Evolutionary conservation across 768 basidiomycete species (phyloP).

Genomic region (Rhodotorula toruloides): DNA sequence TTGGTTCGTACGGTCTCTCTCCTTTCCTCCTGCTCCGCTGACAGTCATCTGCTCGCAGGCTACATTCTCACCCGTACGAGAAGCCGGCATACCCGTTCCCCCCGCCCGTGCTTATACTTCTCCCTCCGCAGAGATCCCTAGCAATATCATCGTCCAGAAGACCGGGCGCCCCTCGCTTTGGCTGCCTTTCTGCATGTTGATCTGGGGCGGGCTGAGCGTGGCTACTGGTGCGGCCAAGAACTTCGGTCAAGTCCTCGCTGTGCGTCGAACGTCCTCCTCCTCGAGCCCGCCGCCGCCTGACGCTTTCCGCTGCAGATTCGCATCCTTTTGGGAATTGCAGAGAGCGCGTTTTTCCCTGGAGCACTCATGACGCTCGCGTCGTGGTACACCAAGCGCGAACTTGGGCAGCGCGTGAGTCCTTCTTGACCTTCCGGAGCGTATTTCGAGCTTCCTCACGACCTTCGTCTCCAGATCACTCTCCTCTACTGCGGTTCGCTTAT

Average conservation of each 20-base stretch:
- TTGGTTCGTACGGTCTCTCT: not conserved
- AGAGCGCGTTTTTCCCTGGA: slow-evolving; percentile 1
- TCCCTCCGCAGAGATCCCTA: slow-evolving; percentile 28
- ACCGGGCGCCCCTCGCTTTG: slow-evolving; percentile 45
- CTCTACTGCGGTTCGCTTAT: slow-evolving; percentile 63
- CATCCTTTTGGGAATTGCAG: not conserved
- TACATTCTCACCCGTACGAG: slow-evolving; percentile 32
- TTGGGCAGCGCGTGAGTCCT: slow-evolving; percentile 65
- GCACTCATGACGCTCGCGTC: not conserved
- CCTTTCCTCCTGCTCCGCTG: not conserved
- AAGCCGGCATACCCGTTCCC: not conserved
- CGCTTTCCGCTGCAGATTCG: slow-evolving; percentile 43
- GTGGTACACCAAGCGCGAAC: slow-evolving; percentile 68
- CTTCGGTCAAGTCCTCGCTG: slow-evolving; percentile 48
- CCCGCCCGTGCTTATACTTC: not conserved
- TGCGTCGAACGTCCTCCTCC: slow-evolving; percentile 58
- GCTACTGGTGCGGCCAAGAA: slow-evolving; percentile 53
- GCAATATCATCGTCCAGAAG: slow-evolving; percentile 45
- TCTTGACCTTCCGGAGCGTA: not conserved
- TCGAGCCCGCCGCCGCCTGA: slow-evolving; percentile 6
- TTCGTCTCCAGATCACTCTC: not conserved
- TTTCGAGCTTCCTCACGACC: not conserved
- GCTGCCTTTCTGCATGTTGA: slow-evolving; percentile 45
- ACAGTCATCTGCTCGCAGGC: not conserved
- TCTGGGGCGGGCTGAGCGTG: slow-evolving; percentile 58